These are phyloP conservation scores for Spergularia bocconei DNA, from an alignment of 148 eudicot genomes.

Conservation along the genomic window DNA sequence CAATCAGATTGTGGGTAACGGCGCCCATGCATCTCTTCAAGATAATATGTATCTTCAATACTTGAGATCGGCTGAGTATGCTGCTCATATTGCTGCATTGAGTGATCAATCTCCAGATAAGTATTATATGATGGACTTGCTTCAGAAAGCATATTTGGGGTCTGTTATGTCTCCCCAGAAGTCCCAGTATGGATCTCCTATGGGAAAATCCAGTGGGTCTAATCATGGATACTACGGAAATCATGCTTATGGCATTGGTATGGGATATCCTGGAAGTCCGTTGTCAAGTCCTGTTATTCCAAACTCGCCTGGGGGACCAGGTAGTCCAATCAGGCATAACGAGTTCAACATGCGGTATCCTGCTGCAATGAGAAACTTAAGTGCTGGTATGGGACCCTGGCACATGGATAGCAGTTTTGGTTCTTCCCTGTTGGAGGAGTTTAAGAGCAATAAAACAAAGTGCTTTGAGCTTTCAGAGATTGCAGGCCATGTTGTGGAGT, in stretches of 20 bases:
- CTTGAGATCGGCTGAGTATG: conserved; percentile 71
- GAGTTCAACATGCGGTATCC: conserved; percentile 63
- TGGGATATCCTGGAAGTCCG: conserved; percentile 92
- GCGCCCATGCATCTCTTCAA: conserved; percentile 50
- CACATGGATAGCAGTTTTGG: conserved; percentile 64
- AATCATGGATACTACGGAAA: conserved; percentile 78
- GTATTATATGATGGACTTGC: conserved; percentile 53
- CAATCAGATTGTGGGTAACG: conserved; percentile 51
- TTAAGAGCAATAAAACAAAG: conserved; percentile 82
- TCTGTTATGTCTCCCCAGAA: conserved; percentile 70
- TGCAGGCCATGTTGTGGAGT: conserved; percentile 92
- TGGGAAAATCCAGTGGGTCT: conserved; percentile 50
- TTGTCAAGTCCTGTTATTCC: conserved; percentile 68
- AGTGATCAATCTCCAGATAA: conserved; percentile 69
- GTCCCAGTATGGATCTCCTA: conserved; percentile 58
- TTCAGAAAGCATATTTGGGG: conserved; percentile 83
- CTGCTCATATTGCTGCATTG: conserved; percentile 57
- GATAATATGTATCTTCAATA: conserved; percentile 89
- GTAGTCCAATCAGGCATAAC: conserved; percentile 79
- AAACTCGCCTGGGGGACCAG: conserved; percentile 72
- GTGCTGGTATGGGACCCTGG: conserved; percentile 83
- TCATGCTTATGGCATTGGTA: conserved; percentile 69
- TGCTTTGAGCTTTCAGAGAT: conserved; percentile 92
- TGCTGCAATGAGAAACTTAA: conserved; percentile 61
- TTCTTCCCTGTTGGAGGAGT: conserved; percentile 88